Conservation (phyloP, 768 basidiomycete species). For the Hygrophoropsis aurantiaca region DNA sequence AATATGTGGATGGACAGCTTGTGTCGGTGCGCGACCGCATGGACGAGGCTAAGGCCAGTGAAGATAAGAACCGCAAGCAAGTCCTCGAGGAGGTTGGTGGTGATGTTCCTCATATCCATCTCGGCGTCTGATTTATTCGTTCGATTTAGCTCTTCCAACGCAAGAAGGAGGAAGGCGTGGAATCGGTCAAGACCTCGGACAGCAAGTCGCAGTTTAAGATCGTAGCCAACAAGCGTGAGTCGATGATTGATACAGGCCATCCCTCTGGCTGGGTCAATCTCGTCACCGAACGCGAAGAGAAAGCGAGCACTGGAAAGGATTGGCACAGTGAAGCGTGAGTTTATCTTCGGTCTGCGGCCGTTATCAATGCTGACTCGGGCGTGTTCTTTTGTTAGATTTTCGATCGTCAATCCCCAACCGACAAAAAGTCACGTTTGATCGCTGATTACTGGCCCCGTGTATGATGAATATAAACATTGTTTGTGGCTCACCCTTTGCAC, state of each 20-base stretch:
- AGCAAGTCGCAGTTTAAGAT: conserved; percentile 76
- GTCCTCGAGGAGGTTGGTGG: conserved; percentile 57
- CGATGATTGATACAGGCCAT: conserved; percentile 63
- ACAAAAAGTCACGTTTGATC: too few relatives aligned
- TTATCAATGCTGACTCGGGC: too few relatives aligned
- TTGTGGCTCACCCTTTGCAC: too few relatives aligned
- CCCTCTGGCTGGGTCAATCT: conserved; percentile 75
- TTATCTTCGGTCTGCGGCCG: too few relatives aligned
- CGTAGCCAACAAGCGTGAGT: conserved; percentile 68
- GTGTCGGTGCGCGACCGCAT: conserved; percentile 82
- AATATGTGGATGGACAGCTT: conserved; percentile 87
- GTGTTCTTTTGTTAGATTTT: too few relatives aligned
- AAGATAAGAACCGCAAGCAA: conserved; percentile 43
- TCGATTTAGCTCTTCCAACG: conserved; percentile 52
- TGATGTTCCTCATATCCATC: neutral
- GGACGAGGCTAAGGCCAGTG: conserved; percentile 55
- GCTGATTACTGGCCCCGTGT: too few relatives aligned
- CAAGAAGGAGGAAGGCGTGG: conserved; percentile 47
- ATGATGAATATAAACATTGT: too few relatives aligned
- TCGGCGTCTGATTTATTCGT: conserved; percentile 4
- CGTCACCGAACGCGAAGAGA: conserved; percentile 40
- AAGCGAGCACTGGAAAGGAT: conserved; percentile 40
- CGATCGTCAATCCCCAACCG: too few relatives aligned
- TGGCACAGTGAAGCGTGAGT: conserved; percentile 57
- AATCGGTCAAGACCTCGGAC: conserved; percentile 36